Percentiles rank a stretch among this genome's conserved stretches.
Evolutionary conservation across 495 filamentous ascomycete genomes (phyloP).

Genomic region (Thermothielavioides terrestris): DNA sequence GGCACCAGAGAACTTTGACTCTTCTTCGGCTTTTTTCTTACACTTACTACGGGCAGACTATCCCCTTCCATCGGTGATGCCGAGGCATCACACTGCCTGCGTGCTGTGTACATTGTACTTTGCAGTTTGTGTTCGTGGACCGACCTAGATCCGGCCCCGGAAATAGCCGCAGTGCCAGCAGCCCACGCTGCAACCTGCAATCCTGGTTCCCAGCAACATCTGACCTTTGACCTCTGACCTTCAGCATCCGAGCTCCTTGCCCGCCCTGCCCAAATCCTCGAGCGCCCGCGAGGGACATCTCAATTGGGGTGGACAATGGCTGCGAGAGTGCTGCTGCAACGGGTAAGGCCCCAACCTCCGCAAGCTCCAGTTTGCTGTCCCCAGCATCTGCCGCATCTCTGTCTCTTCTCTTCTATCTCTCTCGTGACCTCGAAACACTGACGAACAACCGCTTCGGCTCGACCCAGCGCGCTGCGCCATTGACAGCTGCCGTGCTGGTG

Average conservation of each 20-base stretch:
- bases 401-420: no score
- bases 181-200: neutral
- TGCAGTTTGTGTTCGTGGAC: no score
- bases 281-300: conserved; percentile 6
- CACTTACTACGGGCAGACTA: no score
- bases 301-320: conserved; percentile 44
- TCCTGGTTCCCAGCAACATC: conserved; percentile 2
- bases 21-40: no score
- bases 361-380: neutral
- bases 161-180: conserved; percentile 15
- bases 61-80: no score
- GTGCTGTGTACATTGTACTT: no score
- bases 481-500: conserved; percentile 38
- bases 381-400: no score
- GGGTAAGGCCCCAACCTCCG: conserved; percentile 22
- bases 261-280: neutral
- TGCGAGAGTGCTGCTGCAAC: conserved; percentile 45
- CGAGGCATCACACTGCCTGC: no score
- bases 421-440: conserved; percentile 1
- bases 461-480: conserved; percentile 36
- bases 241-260: conserved; percentile 1
- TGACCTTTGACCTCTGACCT: conserved; percentile 5
- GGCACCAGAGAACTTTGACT: no score
- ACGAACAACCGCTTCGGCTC: neutral
- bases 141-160: conserved; percentile 3